Percentiles rank a stretch among this genome's conserved stretches.
phyloP scores from a whole-genome alignment of 2,329 filamentous ascomycete species.

The Thermothelomyces thermophilus region DNA sequence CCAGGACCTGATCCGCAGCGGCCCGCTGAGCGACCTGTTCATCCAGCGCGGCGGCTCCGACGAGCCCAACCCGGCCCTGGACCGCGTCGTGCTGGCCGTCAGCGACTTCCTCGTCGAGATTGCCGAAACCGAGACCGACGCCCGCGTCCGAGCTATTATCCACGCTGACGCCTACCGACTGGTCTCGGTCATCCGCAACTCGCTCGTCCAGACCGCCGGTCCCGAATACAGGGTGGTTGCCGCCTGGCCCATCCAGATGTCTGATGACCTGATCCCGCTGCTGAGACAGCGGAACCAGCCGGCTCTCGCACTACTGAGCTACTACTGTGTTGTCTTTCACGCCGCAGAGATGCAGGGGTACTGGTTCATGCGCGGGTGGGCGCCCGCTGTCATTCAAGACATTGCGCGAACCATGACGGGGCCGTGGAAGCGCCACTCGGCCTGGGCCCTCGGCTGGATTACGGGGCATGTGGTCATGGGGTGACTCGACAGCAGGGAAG shows the following conservation, averaged over 20 bases:
- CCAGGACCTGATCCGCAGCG: conserved; percentile 10
- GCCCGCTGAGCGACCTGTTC: conserved; percentile 21
- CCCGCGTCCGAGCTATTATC: conserved; percentile 12
- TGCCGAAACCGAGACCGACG: background rate
- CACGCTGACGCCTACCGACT: conserved; percentile 12
- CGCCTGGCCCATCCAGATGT: conserved; percentile 21
- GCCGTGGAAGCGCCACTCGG: conserved; percentile 19
- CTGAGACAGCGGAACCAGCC: conserved; percentile 18
- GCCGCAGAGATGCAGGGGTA: conserved; percentile 15
- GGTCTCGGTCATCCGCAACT: conserved; percentile 7
- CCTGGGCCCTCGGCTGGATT: conserved; percentile 22
- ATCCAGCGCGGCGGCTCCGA: background rate
- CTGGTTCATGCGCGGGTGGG: conserved; percentile 24
- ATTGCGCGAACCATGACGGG: conserved; percentile 10
- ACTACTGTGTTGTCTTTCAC: conserved; percentile 23
- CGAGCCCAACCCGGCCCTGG: conserved; percentile 7
- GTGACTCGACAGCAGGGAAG: too few relatives aligned
- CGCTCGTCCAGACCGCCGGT: background rate
- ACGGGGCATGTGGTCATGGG: conserved; percentile 6
- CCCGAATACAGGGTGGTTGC: conserved; percentile 21
- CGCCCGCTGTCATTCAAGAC: conserved; percentile 17
- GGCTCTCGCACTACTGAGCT: conserved; percentile 20
- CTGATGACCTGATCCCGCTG: conserved; percentile 15
- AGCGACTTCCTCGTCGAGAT: conserved; percentile 8
- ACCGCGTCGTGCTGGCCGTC: conserved; percentile 12